phyloP scores from a whole-genome alignment of 31 red algal genomes.

The Endocladia muricata region DNA sequence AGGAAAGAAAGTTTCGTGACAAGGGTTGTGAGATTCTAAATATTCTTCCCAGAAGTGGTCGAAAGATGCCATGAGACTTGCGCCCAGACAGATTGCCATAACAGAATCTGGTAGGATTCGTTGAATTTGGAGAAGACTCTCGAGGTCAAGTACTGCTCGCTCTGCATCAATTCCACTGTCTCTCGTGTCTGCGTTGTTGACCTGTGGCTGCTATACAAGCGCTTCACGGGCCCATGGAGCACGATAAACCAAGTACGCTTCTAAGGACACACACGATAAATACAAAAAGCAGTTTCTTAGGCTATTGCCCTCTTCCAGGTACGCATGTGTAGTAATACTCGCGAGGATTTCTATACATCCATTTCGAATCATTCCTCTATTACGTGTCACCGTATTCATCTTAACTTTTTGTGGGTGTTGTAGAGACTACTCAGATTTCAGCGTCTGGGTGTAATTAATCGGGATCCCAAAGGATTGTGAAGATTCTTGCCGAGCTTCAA shows the following conservation, averaged over 20 bases:
- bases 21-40: neutral
- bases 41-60: neutral
- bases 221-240: neutral
- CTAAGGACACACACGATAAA: neutral
- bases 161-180: slow-evolving; percentile 16
- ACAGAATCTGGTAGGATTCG: slow-evolving; percentile 20
- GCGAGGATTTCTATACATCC: neutral
- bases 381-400: slow-evolving; percentile 3
- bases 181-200: slow-evolving; percentile 17
- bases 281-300: neutral
- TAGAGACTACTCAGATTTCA: neutral
- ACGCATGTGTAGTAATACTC: neutral
- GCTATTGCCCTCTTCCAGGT: neutral
- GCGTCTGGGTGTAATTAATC: too few relatives aligned
- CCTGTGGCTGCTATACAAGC: slow-evolving; percentile 15
- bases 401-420: neutral
- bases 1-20: neutral
- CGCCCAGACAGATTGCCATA: slow-evolving; percentile 30
- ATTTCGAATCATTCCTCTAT: neutral
- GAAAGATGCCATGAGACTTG: slow-evolving; percentile 25
- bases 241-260: neutral
- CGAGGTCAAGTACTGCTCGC: slow-evolving; percentile 20
- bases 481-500: too few relatives aligned
- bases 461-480: too few relatives aligned
- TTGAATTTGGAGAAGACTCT: slow-evolving; percentile 23